Base-by-base conservation (phyloP, 78 protist species). In the Emiliania huxleyi region DNA sequence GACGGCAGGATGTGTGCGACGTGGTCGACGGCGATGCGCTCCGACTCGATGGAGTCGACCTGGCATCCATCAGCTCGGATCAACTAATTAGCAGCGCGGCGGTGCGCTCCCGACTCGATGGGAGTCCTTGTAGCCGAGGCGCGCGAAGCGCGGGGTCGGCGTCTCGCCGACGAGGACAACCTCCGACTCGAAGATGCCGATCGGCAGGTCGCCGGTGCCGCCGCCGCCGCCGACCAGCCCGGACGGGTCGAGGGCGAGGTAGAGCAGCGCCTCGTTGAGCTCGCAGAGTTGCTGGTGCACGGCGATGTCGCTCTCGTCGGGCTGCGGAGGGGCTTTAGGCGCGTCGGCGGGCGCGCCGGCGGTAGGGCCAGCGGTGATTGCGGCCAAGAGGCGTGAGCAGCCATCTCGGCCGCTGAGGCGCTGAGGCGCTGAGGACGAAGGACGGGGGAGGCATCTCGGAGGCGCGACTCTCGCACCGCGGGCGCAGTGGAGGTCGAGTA, bases 1-100 rank as follows among this genome's bases (percentile, higher is more conserved):
- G 85, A 15, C 42, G 95, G 94, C 42, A 95, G 87, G 25, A 96
- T 93, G 45, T 94, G 93, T 29, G 97, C 97, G 84, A 96, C 95
- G 52, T 96, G 97, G 44, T 96, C 96, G 43, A 96, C 96, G 56
- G 96, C 94, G 79, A 96, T 94, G 62, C 97, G 91, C 73, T 96
- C 97, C 45, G 91, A 37, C 29, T 88, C 91, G 48, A 69, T 21
- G 35, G 91, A 46, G 21, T 55, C 91, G 12, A 88, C 33, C 77
- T n/a, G n/a, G n/a, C n/a, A n/a, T n/a, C n/a, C n/a, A n/a, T n/a
- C n/a, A n/a, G n/a, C n/a, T n/a, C n/a, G n/a, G n/a, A n/a, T n/a
- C n/a, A n/a, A n/a, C n/a, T n/a, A n/a, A n/a, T n/a, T n/a, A n/a
- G n/a, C n/a, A n/a, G n/a, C n/a, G n/a, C n/a, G n/a, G n/a, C n/a